These are phyloP conservation scores for Carex cristatella DNA, from an alignment of 176 grass and related monocot species.

Conservation along the genomic window DNA sequence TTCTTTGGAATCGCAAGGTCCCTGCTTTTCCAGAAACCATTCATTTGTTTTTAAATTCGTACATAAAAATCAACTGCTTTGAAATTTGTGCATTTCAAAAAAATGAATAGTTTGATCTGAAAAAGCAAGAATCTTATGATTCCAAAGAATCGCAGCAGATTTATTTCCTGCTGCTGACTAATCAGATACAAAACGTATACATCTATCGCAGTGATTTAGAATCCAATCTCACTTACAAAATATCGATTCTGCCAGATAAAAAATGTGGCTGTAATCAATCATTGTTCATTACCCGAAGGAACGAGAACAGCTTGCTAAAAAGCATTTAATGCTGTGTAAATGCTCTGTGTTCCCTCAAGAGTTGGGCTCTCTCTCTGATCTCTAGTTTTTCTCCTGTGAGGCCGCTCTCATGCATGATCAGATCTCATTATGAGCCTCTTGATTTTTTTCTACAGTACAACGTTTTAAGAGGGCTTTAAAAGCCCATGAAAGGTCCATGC, in stretches of 20 bases:
- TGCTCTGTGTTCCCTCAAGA: constrained; percentile 9
- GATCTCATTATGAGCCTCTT: background rate
- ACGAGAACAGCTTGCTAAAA: background rate
- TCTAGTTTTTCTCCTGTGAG: background rate
- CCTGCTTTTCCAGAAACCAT: no score
- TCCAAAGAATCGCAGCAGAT: no score
- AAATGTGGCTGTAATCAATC: constrained; percentile 9
- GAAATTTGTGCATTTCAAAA: no score
- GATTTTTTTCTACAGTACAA: background rate
- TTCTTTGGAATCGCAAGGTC: no score
- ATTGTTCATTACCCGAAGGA: background rate
- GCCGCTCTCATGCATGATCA: constrained; percentile 7
- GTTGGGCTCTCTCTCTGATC: constrained; percentile 8
- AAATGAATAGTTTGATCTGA: no score
- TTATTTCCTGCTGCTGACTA: background rate
- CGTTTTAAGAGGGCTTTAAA: background rate
- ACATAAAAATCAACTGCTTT: no score
- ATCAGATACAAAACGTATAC: background rate
- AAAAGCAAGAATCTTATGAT: no score
- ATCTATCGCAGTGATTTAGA: background rate
- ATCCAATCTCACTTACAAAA: background rate
- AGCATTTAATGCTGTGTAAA: background rate
- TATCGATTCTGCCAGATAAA: background rate
- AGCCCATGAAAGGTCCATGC: background rate
- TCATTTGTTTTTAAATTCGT: no score